These are phyloP conservation scores for Cordyceps militaris DNA, from an alignment of 2,329 filamentous ascomycete genomes.

Conservation along the genomic window DNA sequence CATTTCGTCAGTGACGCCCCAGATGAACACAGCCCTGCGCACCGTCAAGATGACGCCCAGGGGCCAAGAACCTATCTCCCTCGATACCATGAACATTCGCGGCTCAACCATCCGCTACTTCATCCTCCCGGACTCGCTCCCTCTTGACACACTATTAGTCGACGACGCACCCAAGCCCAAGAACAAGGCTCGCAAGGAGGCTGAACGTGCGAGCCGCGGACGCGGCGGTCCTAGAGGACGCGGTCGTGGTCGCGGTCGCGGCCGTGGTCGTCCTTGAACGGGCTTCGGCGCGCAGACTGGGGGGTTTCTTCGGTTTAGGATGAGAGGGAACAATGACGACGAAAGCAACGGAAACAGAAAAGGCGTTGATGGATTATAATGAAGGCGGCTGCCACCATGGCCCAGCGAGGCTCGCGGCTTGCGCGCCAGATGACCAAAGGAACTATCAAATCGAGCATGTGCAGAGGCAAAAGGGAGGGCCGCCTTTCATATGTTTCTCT, in stretches of 20 bases:
- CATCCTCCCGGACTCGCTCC: constrained; percentile 91
- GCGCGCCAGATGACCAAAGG: not conserved
- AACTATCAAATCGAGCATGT: not conserved
- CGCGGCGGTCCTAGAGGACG: constrained; percentile 49
- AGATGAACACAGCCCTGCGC: constrained; percentile 97
- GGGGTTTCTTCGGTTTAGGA: not conserved
- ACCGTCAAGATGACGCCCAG: constrained; percentile 94
- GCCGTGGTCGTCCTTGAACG: constrained; percentile 27
- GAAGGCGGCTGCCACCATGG: not conserved
- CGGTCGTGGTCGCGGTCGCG: constrained; percentile 38
- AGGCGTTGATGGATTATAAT: not conserved
- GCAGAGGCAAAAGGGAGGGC: not conserved
- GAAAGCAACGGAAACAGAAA: not conserved
- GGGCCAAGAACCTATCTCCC: constrained; percentile 76
- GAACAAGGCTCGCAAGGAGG: constrained; percentile 98
- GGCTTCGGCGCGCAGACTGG: not conserved
- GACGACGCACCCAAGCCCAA: constrained; percentile 97
- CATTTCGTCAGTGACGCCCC: constrained; percentile 90
- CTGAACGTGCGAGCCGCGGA: constrained; percentile 48
- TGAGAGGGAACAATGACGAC: not conserved
- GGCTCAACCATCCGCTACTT: constrained; percentile 95
- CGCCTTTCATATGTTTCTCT: constrained; percentile 2
- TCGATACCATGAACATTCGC: constrained; percentile 95
- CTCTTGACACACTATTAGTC: constrained; percentile 88
- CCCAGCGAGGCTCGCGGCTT: not conserved